Percentiles rank a stretch among this genome's conserved stretches.
These are phyloP conservation scores for Trichoderma sp. DNA, from an alignment of 2,329 filamentous ascomycete species.

Conservation along the genomic window DNA sequence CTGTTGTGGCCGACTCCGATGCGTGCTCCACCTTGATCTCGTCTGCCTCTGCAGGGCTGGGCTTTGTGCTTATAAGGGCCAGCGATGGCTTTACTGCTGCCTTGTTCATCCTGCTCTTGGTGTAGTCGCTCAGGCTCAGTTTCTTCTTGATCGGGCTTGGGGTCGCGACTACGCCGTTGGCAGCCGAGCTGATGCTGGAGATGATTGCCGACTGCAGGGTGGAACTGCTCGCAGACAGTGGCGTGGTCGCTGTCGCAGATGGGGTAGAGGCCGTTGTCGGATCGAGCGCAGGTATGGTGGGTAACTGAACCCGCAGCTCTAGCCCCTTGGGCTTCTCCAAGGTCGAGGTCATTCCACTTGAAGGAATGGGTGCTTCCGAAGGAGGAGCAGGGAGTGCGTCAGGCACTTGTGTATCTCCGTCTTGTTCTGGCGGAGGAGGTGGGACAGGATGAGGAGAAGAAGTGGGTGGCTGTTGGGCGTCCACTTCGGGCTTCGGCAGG, in stretches of 20 bases:
- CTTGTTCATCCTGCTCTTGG: constrained; percentile 61
- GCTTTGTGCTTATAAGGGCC: constrained; percentile 37
- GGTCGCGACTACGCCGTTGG: constrained; percentile 50
- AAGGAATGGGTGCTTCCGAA: constrained; percentile 34
- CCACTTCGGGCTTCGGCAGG: constrained; percentile 27
- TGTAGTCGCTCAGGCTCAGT: constrained; percentile 67
- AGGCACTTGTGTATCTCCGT: constrained; percentile 35
- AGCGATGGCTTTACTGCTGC: constrained; percentile 46
- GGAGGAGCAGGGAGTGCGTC: constrained; percentile 37
- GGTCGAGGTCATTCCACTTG: neutral
- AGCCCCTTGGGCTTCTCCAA: constrained; percentile 45
- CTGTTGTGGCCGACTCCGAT: constrained; percentile 38
- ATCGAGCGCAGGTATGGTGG: constrained; percentile 56
- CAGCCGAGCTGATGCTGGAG: constrained; percentile 43
- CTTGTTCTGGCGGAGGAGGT: constrained; percentile 34
- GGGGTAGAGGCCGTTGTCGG: constrained; percentile 41
- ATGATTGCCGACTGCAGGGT: constrained; percentile 57
- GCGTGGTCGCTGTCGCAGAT: constrained; percentile 50
- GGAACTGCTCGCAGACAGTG: constrained; percentile 50
- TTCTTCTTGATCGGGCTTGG: constrained; percentile 69
- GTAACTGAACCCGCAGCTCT: constrained; percentile 58
- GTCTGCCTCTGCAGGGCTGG: constrained; percentile 42
- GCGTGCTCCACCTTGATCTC: constrained; percentile 44
- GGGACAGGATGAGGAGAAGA: constrained; percentile 32
- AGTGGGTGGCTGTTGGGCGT: constrained; percentile 34